These are phyloP conservation scores for Tillandsia leiboldiana DNA, from an alignment of 176 grass and related monocot genomes.

Conservation along the genomic window DNA sequence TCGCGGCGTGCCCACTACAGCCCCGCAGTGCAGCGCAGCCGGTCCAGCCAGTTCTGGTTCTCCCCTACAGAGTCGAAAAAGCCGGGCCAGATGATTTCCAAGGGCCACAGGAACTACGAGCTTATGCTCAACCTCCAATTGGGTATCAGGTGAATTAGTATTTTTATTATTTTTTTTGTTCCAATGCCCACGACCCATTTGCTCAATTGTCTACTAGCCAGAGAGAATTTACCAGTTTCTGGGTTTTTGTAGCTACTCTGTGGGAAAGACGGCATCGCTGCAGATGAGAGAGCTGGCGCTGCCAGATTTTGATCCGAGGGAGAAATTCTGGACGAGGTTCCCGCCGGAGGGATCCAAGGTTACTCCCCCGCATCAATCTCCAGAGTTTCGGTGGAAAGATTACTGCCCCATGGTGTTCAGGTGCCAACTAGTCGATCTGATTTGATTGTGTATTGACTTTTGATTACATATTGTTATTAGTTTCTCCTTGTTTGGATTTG, in stretches of 20 bases:
- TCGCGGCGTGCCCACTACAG: constrained; percentile 33
- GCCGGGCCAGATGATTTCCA: constrained; percentile 49
- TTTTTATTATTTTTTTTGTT: not conserved
- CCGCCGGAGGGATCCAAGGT: constrained; percentile 75
- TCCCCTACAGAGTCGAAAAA: constrained; percentile 5
- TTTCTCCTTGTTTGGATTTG: not conserved
- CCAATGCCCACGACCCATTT: too few relatives aligned
- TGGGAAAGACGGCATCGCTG: constrained; percentile 57
- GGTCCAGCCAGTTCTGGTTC: not conserved
- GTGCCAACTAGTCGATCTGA: constrained; percentile 15
- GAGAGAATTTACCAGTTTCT: not conserved
- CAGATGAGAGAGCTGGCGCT: constrained; percentile 44
- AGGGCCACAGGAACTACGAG: constrained; percentile 61
- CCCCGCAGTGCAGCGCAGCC: constrained; percentile 16
- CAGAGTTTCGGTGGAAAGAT: constrained; percentile 81
- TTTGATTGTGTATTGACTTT: not conserved
- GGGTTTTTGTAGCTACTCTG: constrained; percentile 45
- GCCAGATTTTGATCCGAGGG: constrained; percentile 57
- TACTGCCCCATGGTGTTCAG: constrained; percentile 80
- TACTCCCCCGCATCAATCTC: constrained; percentile 63
- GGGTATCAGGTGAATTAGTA: constrained; percentile 50
- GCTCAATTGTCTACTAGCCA: too few relatives aligned
- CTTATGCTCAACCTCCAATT: constrained; percentile 77
- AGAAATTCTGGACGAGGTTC: constrained; percentile 80
- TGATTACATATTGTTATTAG: not conserved